Base-by-base conservation (phyloP, 345 rosid genomes). In the Syzygium aromaticum region DNA sequence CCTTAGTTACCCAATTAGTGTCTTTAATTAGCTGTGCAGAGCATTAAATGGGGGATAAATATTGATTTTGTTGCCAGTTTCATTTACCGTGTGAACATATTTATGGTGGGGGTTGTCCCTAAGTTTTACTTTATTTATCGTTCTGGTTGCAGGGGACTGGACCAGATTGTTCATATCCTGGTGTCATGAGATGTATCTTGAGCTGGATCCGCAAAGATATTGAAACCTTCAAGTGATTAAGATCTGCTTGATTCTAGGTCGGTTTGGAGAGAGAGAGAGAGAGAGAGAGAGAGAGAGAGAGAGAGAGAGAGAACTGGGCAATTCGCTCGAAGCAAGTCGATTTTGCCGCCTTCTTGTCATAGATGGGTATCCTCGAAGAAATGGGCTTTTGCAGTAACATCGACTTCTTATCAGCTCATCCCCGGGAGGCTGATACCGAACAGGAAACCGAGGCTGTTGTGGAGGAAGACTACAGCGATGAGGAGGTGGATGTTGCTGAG, bases 401-500 rank as follows among this genome's bases (percentile, higher is more conserved):
- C 87, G 95, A 94, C 85, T 88, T 93, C 85, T 87, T 90, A 89
- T 77, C 95, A 0, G 87, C 88, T 86, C 87, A 92, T 63, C 87
- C 89, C 52, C 92, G 85, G 33, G 95, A 89, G 40, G 73, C 84
- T 61, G 90, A 87, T 84, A 85, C 90, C 86, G 93, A 91, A 84
- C 89, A 67, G 49, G 96, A 95, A 85, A 88, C 89, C 0, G 95
- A 92, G 46, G 91, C 91, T 63, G 85, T 87, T 30, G 89, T 88
- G 49, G 97, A 93, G 84, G 97, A 95, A 40, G 96, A 94, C 27
- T 92, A 88, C 56, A 93, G 93, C 1, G 96, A 95, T 84, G 97
- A 93, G 38, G 98, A 93, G 86, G 88, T 94, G 87, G 98, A 93
- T 51, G 93, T 94, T 6, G 97, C 93, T 86, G 98, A 94, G 90